phyloP scores from a whole-genome alignment of 1,284 basidiomycete genomes.

The Uromyces viciae-fabae region DNA sequence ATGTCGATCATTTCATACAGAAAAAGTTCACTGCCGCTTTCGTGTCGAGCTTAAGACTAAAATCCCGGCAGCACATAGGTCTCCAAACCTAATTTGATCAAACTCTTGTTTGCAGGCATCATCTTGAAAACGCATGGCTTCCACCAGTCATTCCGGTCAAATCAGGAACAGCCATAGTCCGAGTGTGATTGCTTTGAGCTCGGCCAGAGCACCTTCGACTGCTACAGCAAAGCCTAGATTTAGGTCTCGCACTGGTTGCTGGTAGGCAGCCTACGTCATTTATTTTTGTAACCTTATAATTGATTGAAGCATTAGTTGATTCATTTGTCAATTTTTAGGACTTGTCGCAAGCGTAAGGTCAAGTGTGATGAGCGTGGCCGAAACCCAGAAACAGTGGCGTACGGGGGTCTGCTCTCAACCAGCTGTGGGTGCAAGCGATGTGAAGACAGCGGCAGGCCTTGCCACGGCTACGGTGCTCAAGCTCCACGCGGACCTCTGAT shows the following conservation, averaged over 20 bases:
- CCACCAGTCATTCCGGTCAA: conserved; percentile 31
- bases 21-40: conserved; percentile 24
- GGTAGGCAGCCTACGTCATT: conserved; percentile 7
- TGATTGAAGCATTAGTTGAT: not conserved
- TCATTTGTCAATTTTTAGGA: conserved; percentile 7
- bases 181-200: conserved; percentile 23
- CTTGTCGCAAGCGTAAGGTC: conserved; percentile 37
- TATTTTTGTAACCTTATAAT: not conserved
- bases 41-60: conserved; percentile 6
- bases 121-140: conserved; percentile 36
- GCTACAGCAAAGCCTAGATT: conserved; percentile 36
- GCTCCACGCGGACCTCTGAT: conserved; percentile 15
- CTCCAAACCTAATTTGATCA: conserved; percentile 7
- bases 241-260: conserved; percentile 42
- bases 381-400: conserved; percentile 41
- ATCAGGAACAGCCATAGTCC: conserved; percentile 35
- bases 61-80: conserved; percentile 9
- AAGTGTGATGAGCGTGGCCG: conserved; percentile 44
- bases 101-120: not conserved
- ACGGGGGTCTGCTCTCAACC: conserved; percentile 31
- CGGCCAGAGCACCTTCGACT: conserved; percentile 15
- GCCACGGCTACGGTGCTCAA: conserved; percentile 43
- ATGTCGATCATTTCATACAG: conserved; percentile 14
- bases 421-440: conserved; percentile 35
- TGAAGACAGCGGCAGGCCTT: conserved; percentile 40